phyloP scores from a whole-genome alignment of 2,329 filamentous ascomycete species.

The Knufia fluminis region DNA sequence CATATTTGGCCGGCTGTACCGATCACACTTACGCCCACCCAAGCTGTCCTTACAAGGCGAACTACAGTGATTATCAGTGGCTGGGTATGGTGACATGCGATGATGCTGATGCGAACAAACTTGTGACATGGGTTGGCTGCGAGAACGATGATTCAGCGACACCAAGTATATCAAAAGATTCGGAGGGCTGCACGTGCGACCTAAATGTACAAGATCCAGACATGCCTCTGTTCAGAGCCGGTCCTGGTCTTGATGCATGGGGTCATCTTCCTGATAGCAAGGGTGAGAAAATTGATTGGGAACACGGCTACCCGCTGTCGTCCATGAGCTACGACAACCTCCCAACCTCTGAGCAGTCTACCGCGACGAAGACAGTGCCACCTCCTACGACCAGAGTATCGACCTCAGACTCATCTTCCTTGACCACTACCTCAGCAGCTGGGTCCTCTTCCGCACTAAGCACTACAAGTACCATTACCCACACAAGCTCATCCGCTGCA shows the following conservation, averaged over 20 bases:
- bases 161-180: neutral
- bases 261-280: neutral
- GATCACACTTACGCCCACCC: conserved; percentile 18
- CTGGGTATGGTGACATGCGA: conserved; percentile 5
- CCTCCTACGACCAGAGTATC: neutral
- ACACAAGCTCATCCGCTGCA: neutral
- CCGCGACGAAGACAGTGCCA: neutral
- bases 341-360: neutral
- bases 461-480: no score
- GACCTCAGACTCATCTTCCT: neutral
- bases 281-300: neutral
- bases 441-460: neutral
- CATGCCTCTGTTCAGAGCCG: neutral
- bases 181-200: conserved; percentile 1
- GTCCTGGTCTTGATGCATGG: neutral
- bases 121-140: conserved; percentile 1
- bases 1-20: conserved; percentile 23
- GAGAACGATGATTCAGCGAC: neutral
- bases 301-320: neutral
- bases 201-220: neutral
- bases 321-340: no score
- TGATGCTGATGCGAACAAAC: neutral
- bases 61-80: conserved; percentile 5
- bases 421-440: neutral
- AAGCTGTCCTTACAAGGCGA: conserved; percentile 7